These are phyloP conservation scores for Yamadazyma laniorum DNA, from an alignment of 805 yeast species.

Conservation along the genomic window DNA sequence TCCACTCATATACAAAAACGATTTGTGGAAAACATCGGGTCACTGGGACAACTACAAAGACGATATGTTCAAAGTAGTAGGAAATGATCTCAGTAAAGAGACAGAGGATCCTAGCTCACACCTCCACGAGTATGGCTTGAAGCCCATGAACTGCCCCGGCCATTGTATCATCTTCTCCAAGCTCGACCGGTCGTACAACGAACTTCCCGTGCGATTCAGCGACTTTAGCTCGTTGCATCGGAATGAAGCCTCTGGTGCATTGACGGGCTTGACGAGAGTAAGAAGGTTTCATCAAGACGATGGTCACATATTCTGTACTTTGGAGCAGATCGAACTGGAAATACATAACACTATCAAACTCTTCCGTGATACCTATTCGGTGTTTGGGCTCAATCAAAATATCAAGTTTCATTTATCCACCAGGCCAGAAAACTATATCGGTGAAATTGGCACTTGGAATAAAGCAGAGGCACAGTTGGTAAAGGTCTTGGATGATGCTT, in stretches of 20 bases:
- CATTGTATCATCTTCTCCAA: constrained; percentile 82
- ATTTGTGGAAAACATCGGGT: constrained; percentile 87
- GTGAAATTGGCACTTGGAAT: constrained; percentile 76
- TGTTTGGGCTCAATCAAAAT: constrained; percentile 61
- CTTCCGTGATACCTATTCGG: constrained; percentile 69
- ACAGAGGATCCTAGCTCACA: constrained; percentile 4
- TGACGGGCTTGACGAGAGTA: constrained; percentile 89
- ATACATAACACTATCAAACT: constrained; percentile 69
- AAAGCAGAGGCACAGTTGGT: constrained; percentile 71
- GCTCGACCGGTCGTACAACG: constrained; percentile 78
- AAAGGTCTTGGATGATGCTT: constrained; percentile 49
- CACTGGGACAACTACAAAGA: constrained; percentile 95
- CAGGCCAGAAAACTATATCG: constrained; percentile 69
- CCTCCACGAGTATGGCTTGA: constrained; percentile 58
- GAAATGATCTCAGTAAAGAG: constrained; percentile 18
- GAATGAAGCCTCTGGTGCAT: constrained; percentile 92
- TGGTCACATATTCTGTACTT: constrained; percentile 91
- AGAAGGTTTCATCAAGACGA: constrained; percentile 97
- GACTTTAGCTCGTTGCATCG: constrained; percentile 93
- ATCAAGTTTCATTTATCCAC: constrained; percentile 72
- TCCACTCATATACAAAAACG: constrained; percentile 80
- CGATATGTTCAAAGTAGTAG: constrained; percentile 81
- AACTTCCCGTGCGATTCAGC: constrained; percentile 78
- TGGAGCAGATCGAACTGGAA: constrained; percentile 72
- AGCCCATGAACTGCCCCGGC: constrained; percentile 96